Evolutionary conservation across 345 rosid genomes (phyloP).

Genomic region (Laguncularia racemosa): DNA sequence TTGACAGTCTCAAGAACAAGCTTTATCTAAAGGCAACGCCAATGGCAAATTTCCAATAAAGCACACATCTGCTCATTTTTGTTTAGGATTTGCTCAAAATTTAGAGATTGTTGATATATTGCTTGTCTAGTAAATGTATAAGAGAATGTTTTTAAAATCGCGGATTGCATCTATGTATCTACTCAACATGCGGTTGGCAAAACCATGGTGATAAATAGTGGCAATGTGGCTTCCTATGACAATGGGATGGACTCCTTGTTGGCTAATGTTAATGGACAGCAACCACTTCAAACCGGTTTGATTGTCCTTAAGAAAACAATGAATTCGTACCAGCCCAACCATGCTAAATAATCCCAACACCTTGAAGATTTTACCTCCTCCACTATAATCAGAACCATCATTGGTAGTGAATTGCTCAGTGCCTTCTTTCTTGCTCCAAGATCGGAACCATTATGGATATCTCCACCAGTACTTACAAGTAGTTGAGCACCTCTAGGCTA

Average conservation of each 20-base stretch:
- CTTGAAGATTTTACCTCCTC: conserved; percentile 95
- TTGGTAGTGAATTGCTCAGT: conserved; percentile 88
- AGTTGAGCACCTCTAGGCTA: conserved; percentile 99
- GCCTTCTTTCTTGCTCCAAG: conserved; percentile 87
- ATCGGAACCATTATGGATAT: conserved; percentile 79
- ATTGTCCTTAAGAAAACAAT: conserved; percentile 92
- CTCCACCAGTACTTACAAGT: conserved; percentile 94
- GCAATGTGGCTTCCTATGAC: conserved; percentile 94
- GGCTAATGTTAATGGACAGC: conserved; percentile 85
- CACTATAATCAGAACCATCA: conserved; percentile 91
- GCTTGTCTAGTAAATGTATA: conserved; percentile 95
- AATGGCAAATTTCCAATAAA: conserved; percentile 67
- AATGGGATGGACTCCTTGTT: conserved; percentile 85
- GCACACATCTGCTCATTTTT: conserved; percentile 99
- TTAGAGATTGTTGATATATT: conserved; percentile 80
- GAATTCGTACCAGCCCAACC: conserved; percentile 92
- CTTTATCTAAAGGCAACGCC: conserved; percentile 85
- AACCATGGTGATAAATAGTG: conserved; percentile 91
- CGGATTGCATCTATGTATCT: conserved; percentile 95
- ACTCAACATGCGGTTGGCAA: conserved; percentile 93
- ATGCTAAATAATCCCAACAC: conserved; percentile 95
- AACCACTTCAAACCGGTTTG: conserved; percentile 91
- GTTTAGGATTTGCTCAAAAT: conserved; percentile 90
- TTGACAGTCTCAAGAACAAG: conserved; percentile 89
- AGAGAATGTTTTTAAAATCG: conserved; percentile 90